Conservation (phyloP, 2,329 filamentous ascomycete species). For the Arachnopeziza araneosa region DNA sequence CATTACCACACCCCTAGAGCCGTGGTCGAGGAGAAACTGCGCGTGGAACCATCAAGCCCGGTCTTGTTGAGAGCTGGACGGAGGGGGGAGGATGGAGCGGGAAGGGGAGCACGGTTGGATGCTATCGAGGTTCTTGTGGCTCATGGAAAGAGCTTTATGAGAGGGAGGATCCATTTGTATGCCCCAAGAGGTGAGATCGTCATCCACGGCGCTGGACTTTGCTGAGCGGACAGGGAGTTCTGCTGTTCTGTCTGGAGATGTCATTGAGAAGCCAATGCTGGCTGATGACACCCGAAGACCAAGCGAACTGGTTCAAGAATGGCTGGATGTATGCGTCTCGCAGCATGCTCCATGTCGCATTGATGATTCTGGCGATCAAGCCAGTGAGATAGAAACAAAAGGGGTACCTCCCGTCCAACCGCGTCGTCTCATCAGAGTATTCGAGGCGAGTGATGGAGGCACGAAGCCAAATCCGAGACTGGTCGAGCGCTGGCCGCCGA, state of each 20-base stretch:
- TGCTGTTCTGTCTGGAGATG: neutral
- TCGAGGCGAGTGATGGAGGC: neutral
- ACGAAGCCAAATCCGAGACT: neutral
- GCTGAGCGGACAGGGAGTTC: neutral
- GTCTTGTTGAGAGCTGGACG: neutral
- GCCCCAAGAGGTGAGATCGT: neutral
- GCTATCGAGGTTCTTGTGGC: neutral
- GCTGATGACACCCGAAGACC: neutral
- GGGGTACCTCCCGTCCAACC: too few relatives aligned
- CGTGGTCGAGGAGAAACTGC: neutral
- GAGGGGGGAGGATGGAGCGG: neutral
- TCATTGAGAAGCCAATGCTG: neutral
- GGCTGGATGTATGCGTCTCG: neutral
- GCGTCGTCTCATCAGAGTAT: neutral
- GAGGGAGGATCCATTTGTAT: neutral
- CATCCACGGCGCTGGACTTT: neutral
- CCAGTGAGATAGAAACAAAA: neutral
- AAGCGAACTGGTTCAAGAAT: neutral
- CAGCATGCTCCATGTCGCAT: neutral
- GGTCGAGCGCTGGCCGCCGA: neutral
- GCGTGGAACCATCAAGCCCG: neutral
- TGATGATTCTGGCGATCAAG: neutral
- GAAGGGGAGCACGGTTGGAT: neutral
- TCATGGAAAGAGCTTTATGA: neutral
- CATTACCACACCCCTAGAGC: neutral